Evolutionary conservation across 768 basidiomycete genomes (phyloP).

Genomic region (Tricholoma saponaceum): DNA sequence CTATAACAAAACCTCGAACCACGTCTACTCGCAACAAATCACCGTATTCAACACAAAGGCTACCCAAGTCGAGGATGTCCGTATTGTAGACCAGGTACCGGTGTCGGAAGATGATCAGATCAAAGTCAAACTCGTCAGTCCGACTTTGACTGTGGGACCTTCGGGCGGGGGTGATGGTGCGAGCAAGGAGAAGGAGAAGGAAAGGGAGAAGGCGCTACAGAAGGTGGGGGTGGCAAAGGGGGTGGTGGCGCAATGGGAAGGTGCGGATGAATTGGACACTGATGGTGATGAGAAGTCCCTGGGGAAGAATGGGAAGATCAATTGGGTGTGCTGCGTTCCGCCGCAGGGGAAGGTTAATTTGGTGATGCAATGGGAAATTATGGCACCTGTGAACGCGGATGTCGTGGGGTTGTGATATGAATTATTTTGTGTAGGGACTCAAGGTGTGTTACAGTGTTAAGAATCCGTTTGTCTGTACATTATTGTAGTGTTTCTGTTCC

Average conservation of each 20-base stretch:
- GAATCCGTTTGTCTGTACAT: too few relatives aligned
- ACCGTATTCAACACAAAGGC: slow-evolving; percentile 35
- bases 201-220: not conserved
- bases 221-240: not conserved
- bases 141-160: not conserved
- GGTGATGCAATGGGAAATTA: slow-evolving; percentile 18
- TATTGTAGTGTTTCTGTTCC: too few relatives aligned
- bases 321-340: slow-evolving; percentile 19
- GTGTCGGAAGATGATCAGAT: slow-evolving; percentile 35
- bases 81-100: slow-evolving; percentile 35
- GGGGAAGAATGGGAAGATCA: slow-evolving; percentile 16
- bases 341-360: slow-evolving; percentile 16
- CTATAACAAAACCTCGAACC: slow-evolving; percentile 26
- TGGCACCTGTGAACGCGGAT: not conserved
- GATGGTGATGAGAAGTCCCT: slow-evolving; percentile 12
- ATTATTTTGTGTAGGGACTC: too few relatives aligned
- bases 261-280: not conserved
- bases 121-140: slow-evolving; percentile 37
- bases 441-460: too few relatives aligned
- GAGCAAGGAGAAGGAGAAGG: not conserved
- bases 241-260: not conserved
- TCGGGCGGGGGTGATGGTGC: not conserved
- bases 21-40: slow-evolving; percentile 32
- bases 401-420: not conserved
- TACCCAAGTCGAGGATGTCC: slow-evolving; percentile 23